Percentiles rank a stretch among this genome's conserved stretches.
These are phyloP conservation scores for Leucosporidium yakuticum DNA, from an alignment of 768 basidiomycete genomes.

Conservation along the genomic window DNA sequence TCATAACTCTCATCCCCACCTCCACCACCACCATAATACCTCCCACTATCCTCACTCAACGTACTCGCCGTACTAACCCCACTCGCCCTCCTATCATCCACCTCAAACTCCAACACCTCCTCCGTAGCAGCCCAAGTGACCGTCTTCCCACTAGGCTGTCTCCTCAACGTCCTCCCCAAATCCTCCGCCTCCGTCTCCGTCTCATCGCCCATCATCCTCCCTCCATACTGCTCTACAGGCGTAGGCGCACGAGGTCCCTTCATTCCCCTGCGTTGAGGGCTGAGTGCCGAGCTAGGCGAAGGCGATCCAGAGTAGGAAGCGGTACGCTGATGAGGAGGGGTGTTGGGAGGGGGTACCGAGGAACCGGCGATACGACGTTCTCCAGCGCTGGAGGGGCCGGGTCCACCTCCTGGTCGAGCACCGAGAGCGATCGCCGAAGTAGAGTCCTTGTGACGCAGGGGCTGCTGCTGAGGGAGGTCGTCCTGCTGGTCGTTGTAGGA, in stretches of 20 bases:
- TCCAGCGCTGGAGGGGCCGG: no score
- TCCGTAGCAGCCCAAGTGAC: slow-evolving; percentile 36
- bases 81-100: slow-evolving; percentile 16
- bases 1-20: not conserved
- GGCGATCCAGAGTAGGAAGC: not conserved
- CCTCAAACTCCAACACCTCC: slow-evolving; percentile 35
- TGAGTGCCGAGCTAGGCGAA: slow-evolving; percentile 15
- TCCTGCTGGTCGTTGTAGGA: not conserved
- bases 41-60: not conserved
- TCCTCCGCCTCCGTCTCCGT: slow-evolving; percentile 17
- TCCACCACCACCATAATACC: no score
- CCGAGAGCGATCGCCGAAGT: no score
- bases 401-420: no score
- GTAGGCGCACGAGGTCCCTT: slow-evolving; percentile 19
- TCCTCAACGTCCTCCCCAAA: slow-evolving; percentile 8
- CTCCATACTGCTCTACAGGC: not conserved
- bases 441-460: no score
- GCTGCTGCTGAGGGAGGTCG: not conserved
- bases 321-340: slow-evolving; percentile 3
- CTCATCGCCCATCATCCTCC: slow-evolving; percentile 10
- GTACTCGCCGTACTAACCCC: slow-evolving; percentile 9
- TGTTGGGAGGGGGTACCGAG: slow-evolving; percentile 2
- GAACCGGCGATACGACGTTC: slow-evolving; percentile 7
- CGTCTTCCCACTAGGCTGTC: slow-evolving; percentile 32
- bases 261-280: slow-evolving; percentile 20